Evolutionary conservation across 345 rosid genomes (phyloP).

Genomic region (Eucalyptus marginata): DNA sequence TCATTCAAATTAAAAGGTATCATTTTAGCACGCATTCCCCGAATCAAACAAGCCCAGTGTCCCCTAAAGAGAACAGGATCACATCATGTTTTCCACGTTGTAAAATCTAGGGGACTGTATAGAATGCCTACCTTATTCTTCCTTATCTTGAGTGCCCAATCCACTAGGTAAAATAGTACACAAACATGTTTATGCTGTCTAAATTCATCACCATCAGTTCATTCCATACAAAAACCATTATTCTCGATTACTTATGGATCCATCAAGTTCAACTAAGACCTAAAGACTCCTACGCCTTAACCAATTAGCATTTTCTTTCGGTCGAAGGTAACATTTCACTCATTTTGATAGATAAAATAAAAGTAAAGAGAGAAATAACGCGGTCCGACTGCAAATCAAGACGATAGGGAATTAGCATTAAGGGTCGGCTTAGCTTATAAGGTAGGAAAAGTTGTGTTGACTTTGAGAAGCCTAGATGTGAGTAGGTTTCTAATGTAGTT

Average conservation of each 20-base stretch:
- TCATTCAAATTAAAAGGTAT: too few relatives aligned
- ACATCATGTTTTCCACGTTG: neutral
- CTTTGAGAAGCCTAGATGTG: neutral
- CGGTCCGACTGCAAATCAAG: fast-evolving
- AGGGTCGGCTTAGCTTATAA: neutral
- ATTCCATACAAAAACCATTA: neutral
- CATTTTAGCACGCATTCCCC: too few relatives aligned
- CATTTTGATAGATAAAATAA: neutral
- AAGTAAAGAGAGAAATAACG: neutral
- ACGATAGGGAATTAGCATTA: neutral
- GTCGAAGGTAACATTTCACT: neutral
- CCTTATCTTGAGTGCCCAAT: neutral
- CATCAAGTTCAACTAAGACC: neutral
- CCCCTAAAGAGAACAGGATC: neutral
- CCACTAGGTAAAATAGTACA: neutral
- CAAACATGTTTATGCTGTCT: neutral
- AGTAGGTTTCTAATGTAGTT: neutral
- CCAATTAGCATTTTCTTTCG: too few relatives aligned
- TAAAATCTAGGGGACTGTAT: neutral
- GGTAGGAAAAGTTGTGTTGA: neutral
- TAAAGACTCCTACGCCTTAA: neutral
- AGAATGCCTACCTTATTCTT: neutral
- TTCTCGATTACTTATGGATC: neutral
- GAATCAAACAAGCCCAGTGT: too few relatives aligned
- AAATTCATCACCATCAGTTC: neutral